Evolutionary conservation across 257 asterid genomes (phyloP).

Genomic region (Solanum chiquidenum): DNA sequence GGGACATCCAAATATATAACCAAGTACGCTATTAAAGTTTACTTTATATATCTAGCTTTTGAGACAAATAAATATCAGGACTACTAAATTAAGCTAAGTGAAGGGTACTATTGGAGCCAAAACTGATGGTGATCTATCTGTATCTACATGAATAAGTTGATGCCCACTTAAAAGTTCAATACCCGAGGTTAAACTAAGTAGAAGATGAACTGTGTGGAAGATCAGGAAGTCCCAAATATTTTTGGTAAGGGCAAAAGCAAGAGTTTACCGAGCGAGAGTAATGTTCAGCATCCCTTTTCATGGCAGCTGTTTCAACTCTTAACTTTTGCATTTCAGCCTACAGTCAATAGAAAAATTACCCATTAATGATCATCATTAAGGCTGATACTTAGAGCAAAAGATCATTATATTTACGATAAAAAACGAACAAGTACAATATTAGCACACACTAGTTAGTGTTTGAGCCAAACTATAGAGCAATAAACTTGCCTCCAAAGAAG

Average conservation of each 20-base stretch:
- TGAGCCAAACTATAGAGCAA: slow-evolving; percentile 1
- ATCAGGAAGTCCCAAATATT: neutral
- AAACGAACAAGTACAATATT: neutral
- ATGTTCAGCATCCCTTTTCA: slow-evolving; percentile 99
- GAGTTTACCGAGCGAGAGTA: slow-evolving; percentile 77
- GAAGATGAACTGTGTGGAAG: neutral
- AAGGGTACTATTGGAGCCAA: neutral
- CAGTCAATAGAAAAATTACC: slow-evolving; percentile 1
- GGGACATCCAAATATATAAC: neutral
- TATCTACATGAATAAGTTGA: neutral
- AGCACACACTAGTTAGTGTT: neutral
- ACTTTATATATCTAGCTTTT: neutral
- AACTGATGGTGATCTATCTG: neutral
- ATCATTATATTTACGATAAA: neutral
- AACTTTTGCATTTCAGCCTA: slow-evolving; percentile 97
- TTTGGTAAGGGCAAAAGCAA: neutral
- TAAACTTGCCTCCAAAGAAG: slow-evolving; percentile 86
- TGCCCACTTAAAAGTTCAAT: neutral
- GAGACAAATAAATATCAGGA: neutral
- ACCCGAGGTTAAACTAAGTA: neutral
- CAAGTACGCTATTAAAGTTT: neutral
- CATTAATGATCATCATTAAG: neutral
- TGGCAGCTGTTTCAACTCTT: slow-evolving; percentile 97
- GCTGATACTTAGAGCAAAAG: neutral
- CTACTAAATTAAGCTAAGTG: neutral